A percentile compares a stretch with the other conserved stretches of the same genome.
phyloP scores from a whole-genome alignment of 1,284 basidiomycete genomes.

The Coniophora puteana region DNA sequence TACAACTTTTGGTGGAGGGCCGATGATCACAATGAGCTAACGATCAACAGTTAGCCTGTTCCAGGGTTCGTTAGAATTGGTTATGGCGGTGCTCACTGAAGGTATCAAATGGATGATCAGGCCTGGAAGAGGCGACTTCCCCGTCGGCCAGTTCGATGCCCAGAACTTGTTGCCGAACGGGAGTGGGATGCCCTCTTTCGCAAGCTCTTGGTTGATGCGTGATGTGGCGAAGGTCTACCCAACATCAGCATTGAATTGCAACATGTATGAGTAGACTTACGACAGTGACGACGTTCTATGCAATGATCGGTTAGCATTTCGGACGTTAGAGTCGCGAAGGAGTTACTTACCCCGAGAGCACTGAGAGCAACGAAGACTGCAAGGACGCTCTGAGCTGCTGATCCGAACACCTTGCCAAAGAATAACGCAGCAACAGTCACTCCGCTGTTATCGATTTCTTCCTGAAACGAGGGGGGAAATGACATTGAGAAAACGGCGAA shows the following conservation, averaged over 20 bases:
- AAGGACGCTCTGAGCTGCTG: conserved; percentile 40
- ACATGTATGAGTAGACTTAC: conserved; percentile 13
- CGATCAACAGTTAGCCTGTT: too few species aligned
- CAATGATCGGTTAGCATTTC: conserved; percentile 4
- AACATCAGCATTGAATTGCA: background rate
- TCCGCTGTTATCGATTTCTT: conserved; percentile 39
- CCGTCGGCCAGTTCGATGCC: conserved; percentile 37
- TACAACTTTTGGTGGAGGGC: conserved; percentile 38
- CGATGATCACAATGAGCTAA: conserved; percentile 49
- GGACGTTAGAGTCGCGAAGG: background rate
- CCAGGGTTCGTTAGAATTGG: background rate
- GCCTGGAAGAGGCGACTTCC: conserved; percentile 35
- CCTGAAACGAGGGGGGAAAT: conserved; percentile 19
- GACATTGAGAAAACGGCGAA: background rate
- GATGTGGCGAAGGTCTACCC: conserved; percentile 40
- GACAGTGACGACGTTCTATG: conserved; percentile 32
- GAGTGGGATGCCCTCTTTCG: conserved; percentile 38
- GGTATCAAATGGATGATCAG: conserved; percentile 33
- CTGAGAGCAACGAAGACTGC: conserved; percentile 49
- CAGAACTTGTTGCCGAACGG: conserved; percentile 36
- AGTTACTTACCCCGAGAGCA: conserved; percentile 22
- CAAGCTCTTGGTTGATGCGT: conserved; percentile 44
- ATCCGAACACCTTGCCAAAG: conserved; percentile 53
- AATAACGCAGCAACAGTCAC: conserved; percentile 52
- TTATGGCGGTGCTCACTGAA: conserved; percentile 19